Base-by-base conservation (phyloP, 2,329 filamentous ascomycete species). In the Colletotrichum simmondsii region DNA sequence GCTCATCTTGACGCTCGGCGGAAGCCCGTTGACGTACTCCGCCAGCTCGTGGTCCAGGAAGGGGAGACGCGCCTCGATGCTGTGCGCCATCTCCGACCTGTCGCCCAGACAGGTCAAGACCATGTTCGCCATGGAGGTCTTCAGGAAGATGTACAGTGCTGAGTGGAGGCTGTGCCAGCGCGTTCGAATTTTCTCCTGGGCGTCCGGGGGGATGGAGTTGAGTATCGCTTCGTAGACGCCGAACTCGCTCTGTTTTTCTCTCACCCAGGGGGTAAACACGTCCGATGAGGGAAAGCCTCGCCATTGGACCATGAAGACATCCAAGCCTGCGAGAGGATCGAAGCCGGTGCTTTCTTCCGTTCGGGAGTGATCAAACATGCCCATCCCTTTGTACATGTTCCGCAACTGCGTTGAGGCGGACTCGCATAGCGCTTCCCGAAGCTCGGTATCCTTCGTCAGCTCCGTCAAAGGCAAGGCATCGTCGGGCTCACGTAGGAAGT, bases 401-500 rank as follows among this genome's bases (percentile, higher is more conserved):
- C 49, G 49, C 14, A 53, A 24, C 5, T 53, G 49, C 5, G 49
- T n/a, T 53, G 12, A 42, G n/a, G 37, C 35, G 22, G 14, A 30
- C n/a, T 46, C 22, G 8, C 56, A 59, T 22, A 76, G 19, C 2
- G 7, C n/a, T 26, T 59, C 32, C 19, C 69, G 56, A 26, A 75
- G 49, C n/a, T 65, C 57, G 8, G 61, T 8, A 11, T 74, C 46
- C 22, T 79, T 74, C 12, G 77, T 59, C 5, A 83, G 76, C 57
- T n/a, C n/a, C n/a, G 77, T 77, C 1, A 79, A 75, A 1, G 78
- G 76, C 76, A 78, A 79, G 26, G 82, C 74, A 10, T 59, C 62
- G 74, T 90, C 88, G 1, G 83, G 77, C 75, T 89, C 88, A 4
- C 83, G 81, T 2, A 90, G 80, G 63, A 83, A 84, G 64, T 90